phyloP scores from a whole-genome alignment of 306 rosid genomes.

The Citrullus amarus region DNA sequence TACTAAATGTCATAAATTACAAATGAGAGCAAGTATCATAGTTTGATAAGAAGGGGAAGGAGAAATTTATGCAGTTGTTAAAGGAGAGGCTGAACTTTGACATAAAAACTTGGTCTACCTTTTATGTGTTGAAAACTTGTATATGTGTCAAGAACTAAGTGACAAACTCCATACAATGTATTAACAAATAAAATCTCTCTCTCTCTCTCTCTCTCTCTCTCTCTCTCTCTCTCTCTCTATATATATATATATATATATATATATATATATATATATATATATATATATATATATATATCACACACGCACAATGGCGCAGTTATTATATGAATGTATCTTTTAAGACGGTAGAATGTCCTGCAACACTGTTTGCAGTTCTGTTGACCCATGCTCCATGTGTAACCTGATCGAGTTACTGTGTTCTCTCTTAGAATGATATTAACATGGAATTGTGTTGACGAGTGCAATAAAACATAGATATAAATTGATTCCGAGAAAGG shows the following conservation, averaged over 20 bases:
- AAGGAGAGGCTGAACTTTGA: background rate
- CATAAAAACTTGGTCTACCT: background rate
- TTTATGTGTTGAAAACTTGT: background rate
- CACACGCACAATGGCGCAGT: background rate
- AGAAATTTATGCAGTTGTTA: background rate
- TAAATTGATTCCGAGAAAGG: background rate
- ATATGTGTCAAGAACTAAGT: background rate
- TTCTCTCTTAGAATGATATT: background rate
- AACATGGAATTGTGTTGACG: background rate
- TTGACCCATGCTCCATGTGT: background rate
- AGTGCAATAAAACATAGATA: background rate
- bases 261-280: too few species aligned
- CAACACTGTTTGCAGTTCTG: background rate
- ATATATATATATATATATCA: too few species aligned
- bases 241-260: too few species aligned
- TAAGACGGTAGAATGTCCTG: background rate
- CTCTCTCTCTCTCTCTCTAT: too few species aligned
- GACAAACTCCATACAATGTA: background rate
- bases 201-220: background rate
- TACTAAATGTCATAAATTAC: background rate
- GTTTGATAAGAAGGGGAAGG: background rate
- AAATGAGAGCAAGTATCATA: background rate
- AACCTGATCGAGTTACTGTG: background rate
- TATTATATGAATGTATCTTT: background rate
- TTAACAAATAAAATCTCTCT: background rate